Base-by-base conservation (phyloP, 1,139 yeast species). In the Komagataea norvegica region DNA sequence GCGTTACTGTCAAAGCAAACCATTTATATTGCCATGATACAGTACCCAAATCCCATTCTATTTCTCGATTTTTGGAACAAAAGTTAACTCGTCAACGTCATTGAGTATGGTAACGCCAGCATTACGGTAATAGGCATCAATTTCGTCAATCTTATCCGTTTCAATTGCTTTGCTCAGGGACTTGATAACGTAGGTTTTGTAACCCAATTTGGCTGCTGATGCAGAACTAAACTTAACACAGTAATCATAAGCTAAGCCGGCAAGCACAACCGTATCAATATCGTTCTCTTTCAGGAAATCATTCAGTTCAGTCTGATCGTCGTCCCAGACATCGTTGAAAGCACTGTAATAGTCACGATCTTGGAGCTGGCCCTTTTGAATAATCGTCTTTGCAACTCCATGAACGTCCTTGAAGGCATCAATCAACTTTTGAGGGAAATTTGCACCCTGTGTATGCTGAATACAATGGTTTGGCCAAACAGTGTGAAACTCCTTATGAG, bases 401-500 rank as follows among this genome's bases (percentile, higher is more conserved):
- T 36, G 39, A 5, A 61, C 34, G 8, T 49, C 29, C n/a, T 53
- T 53, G 39, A 58, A 59, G 1, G 42, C 54, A 3, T 51, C 48
- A 22, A 50, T 44, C 33, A 79, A 67, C 40, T 64, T 72, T 0
- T 61, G 55, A 2, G 86, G 86, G 36, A 87, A 65, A 34, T 71
- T 67, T 0, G 91, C 70, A 0, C 97, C 97, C 8, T 51, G 37
- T 0, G 86, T 67, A 37, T 69, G 67, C 51, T 86, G 91, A 4
- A 89, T 74, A 56, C 96, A 89, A 57, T 89, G 97, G 42, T 74
- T 91, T 0, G 97, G 96, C 97, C 97, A 89, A 3, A 87, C 68
- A 1, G 68, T 65, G 44, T 80, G 79, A 3, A 60, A 52, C 5
- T 45, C 44, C 2, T 54, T 52, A 31, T 62, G 63, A 1, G 50